These are phyloP conservation scores for Niveomyces coronatus DNA, from an alignment of 2,329 filamentous ascomycete genomes.

Conservation along the genomic window DNA sequence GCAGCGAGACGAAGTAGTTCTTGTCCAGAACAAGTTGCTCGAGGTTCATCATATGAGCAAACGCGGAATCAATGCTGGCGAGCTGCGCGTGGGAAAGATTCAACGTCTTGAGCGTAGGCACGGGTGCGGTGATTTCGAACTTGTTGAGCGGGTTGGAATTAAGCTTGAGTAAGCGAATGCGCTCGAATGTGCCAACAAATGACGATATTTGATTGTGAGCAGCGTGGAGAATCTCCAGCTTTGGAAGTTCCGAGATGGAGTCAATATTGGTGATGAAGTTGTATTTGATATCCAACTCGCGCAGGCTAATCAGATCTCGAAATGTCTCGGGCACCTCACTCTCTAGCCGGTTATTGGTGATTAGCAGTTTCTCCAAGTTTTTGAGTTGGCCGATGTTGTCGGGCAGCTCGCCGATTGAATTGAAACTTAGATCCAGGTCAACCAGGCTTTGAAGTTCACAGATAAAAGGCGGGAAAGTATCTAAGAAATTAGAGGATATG, in stretches of 20 bases:
- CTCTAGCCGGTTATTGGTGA: constrained; percentile 85
- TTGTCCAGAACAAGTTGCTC: constrained; percentile 84
- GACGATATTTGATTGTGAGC: constrained; percentile 90
- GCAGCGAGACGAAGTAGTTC: constrained; percentile 90
- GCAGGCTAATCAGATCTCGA: constrained; percentile 62
- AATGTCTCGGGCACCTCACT: constrained; percentile 67
- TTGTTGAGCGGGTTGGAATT: constrained; percentile 94
- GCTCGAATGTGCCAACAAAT: constrained; percentile 81
- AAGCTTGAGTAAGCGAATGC: constrained; percentile 72
- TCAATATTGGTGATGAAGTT: constrained; percentile 86
- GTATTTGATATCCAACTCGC: constrained; percentile 90
- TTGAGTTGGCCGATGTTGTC: constrained; percentile 67
- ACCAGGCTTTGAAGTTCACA: constrained; percentile 74
- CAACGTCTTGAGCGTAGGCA: constrained; percentile 73
- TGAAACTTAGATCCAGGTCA: constrained; percentile 95
- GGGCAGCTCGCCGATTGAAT: constrained; percentile 70
- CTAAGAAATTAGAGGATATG: constrained; percentile 86
- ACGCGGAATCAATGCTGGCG: constrained; percentile 79
- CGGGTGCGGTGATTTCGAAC: constrained; percentile 68
- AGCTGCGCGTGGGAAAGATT: constrained; percentile 89
- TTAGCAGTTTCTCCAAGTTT: constrained; percentile 79
- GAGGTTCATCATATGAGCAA: constrained; percentile 76
- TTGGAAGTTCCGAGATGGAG: constrained; percentile 71
- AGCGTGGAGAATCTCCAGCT: constrained; percentile 76
- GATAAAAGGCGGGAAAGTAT: constrained; percentile 74